Conservation (phyloP, 2,329 filamentous ascomycete species). For the Ophiocordyceps camponoti-rufipedis region DNA sequence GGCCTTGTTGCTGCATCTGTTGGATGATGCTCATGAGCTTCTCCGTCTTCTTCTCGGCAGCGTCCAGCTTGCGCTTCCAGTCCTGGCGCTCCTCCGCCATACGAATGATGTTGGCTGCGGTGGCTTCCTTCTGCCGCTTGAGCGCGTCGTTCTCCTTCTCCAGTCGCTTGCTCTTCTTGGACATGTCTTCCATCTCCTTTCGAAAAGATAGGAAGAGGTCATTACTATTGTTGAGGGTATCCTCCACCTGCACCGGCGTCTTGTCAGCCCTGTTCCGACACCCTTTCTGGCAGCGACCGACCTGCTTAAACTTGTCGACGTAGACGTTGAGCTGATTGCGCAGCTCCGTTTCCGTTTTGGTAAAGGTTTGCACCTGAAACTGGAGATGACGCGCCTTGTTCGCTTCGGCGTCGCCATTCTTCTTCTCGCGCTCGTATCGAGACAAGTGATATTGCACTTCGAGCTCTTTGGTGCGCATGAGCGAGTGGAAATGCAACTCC, state of each 20-base stretch:
- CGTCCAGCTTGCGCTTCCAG: constrained; percentile 47
- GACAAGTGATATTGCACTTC: constrained; percentile 87
- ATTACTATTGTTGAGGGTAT: constrained; percentile 96
- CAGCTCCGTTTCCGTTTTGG: constrained; percentile 86
- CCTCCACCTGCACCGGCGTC: constrained; percentile 60
- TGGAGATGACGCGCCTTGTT: constrained; percentile 71
- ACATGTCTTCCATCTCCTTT: constrained; percentile 99
- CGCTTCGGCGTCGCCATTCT: constrained; percentile 66
- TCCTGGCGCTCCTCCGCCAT: constrained; percentile 93
- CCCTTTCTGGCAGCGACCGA: constrained; percentile 23
- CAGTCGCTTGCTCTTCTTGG: constrained; percentile 90
- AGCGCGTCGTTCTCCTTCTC: constrained; percentile 91
- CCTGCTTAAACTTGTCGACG: constrained; percentile 99
- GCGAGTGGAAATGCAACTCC: constrained; percentile 81
- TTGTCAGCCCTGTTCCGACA: not conserved
- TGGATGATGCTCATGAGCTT: constrained; percentile 90
- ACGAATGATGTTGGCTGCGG: constrained; percentile 84
- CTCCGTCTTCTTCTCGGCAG: constrained; percentile 54
- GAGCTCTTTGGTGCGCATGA: constrained; percentile 85
- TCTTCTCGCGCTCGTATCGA: constrained; percentile 77
- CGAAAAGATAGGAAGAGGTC: constrained; percentile 92
- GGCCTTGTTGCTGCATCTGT: constrained; percentile 87
- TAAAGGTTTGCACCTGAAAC: constrained; percentile 83
- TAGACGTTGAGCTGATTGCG: constrained; percentile 94
- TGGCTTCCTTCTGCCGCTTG: constrained; percentile 83